These are phyloP conservation scores for Fagopyrum esculentum DNA, from an alignment of 148 eudicot species.

Conservation along the genomic window DNA sequence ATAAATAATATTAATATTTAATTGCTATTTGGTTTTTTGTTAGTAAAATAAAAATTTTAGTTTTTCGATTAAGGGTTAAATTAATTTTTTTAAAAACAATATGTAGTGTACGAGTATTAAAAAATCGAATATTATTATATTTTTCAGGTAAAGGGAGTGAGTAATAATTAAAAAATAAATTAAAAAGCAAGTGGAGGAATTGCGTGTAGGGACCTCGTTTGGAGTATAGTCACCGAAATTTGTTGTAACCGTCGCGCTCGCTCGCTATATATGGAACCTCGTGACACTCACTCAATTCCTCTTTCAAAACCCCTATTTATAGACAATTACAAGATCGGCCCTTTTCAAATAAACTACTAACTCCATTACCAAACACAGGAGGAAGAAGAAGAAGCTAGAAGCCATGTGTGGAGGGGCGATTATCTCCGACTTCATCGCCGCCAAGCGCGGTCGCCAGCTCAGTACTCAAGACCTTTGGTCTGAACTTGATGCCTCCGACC, in stretches of 20 bases:
- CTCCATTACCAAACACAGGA: background rate
- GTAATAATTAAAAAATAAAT: no score
- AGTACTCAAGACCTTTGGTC: slow-evolving; percentile 30
- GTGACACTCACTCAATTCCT: background rate
- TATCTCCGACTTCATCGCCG: slow-evolving; percentile 29
- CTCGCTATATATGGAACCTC: slow-evolving; percentile 8
- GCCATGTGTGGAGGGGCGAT: slow-evolving; percentile 35
- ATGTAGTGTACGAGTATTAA: no score
- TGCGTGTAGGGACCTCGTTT: background rate
- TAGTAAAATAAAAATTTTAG: no score
- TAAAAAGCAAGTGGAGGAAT: background rate
- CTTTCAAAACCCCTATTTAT: background rate
- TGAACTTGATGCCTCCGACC: slow-evolving; percentile 23
- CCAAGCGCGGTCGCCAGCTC: slow-evolving; percentile 29
- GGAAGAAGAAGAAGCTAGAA: background rate
- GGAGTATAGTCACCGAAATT: slow-evolving; percentile 1
- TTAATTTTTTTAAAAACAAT: no score
- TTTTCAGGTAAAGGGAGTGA: no score
- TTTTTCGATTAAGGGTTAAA: no score
- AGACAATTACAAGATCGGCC: background rate
- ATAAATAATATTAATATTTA: no score
- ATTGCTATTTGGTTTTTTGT: no score
- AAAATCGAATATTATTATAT: no score
- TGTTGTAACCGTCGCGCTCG: slow-evolving; percentile 1
- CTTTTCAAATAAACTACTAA: background rate